Evolutionary conservation across 2,329 filamentous ascomycete genomes (phyloP), one percentile per base, ranked within the genome.

Genomic region (Sporothrix phasma): DNA sequence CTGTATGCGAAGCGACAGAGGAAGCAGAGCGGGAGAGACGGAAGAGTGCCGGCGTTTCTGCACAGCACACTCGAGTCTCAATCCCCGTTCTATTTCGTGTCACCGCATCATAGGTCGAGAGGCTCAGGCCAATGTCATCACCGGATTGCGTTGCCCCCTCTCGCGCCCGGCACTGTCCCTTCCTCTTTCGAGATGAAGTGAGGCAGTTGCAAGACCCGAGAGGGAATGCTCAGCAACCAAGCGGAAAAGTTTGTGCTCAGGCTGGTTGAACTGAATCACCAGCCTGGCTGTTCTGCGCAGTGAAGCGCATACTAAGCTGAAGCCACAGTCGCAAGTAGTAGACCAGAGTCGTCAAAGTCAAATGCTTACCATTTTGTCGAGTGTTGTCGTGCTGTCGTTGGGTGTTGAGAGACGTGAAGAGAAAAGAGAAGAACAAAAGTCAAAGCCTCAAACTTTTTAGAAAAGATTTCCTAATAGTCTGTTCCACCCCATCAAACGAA

Each of bases 111-210:
- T 39, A 61, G 59, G 59, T 71, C 69, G 76, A 78, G 72, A 71
- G 74, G 74, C 84, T 87, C 84, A 83, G 87, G 85, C 83, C 85
- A 85, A 31, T 77, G n/a, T 84, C 83, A 78, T 85, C 83, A 84
- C 81, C 67, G 31, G 54, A 10, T 41, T 59, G 47, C 24, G 46
- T 45, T 22, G n/a, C 26, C 17, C 22, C 13, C 13, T 34, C 43
- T 19, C 39, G 11, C 46, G 34, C n/a, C 19, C 2, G 6, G 3
- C 46, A 19, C 61, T 15, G 15, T 2, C 43, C 17, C 51, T 39
- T 51, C 62, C 75, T 75, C 76, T 74, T 71, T 76, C 72, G 71
- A 73, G 73, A 74, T 73, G 75, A 75, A 76, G 77, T 70, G 37
- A 43, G 2, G n/a, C 53, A 63, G 46, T 24, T 17, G 1, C 4